Percentiles rank a stretch among this genome's conserved stretches.
These are phyloP conservation scores for Diplodia scrobiculata DNA, from an alignment of 2,329 filamentous ascomycete genomes.

Conservation along the genomic window DNA sequence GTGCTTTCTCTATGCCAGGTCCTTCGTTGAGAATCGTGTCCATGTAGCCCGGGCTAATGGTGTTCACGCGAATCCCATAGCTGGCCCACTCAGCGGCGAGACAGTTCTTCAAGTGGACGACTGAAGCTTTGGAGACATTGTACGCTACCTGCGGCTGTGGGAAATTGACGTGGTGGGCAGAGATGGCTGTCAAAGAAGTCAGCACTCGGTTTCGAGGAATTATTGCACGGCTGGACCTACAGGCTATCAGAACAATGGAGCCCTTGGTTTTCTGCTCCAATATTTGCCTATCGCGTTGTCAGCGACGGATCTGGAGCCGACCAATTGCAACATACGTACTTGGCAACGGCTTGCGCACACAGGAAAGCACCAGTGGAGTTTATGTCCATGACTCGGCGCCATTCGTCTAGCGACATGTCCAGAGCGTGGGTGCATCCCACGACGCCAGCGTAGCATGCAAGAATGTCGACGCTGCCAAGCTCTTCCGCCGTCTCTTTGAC, in stretches of 20 bases:
- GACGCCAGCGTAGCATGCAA: slow-evolving; percentile 69
- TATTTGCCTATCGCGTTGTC: slow-evolving; percentile 51
- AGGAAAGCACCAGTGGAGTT: slow-evolving; percentile 73
- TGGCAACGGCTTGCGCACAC: slow-evolving; percentile 65
- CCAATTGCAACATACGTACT: slow-evolving; percentile 43
- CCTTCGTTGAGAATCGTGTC: slow-evolving; percentile 73
- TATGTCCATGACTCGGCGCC: slow-evolving; percentile 66
- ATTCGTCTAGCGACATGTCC: slow-evolving; percentile 61
- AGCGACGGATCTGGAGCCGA: not conserved
- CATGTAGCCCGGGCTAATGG: slow-evolving; percentile 74
- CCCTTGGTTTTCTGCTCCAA: slow-evolving; percentile 56
- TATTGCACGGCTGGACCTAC: slow-evolving; percentile 1
- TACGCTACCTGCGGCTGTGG: slow-evolving; percentile 73
- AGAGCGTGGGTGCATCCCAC: slow-evolving; percentile 64
- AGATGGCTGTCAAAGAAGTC: slow-evolving; percentile 51
- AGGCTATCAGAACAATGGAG: slow-evolving; percentile 66
- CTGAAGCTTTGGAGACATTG: slow-evolving; percentile 70
- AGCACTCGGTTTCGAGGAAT: not conserved
- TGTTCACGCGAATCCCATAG: slow-evolving; percentile 71
- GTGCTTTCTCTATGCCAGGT: slow-evolving; percentile 57
- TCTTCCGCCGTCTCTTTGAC: slow-evolving; percentile 43
- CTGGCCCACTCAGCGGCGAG: slow-evolving; percentile 73
- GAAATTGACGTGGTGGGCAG: slow-evolving; percentile 68
- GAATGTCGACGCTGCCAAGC: slow-evolving; percentile 58
- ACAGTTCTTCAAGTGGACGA: slow-evolving; percentile 64